A percentile compares a stretch with the other conserved stretches of the same genome.
Evolutionary conservation across 139 green algal genomes (phyloP).

Genomic region (Desmodesmus armatus): DNA sequence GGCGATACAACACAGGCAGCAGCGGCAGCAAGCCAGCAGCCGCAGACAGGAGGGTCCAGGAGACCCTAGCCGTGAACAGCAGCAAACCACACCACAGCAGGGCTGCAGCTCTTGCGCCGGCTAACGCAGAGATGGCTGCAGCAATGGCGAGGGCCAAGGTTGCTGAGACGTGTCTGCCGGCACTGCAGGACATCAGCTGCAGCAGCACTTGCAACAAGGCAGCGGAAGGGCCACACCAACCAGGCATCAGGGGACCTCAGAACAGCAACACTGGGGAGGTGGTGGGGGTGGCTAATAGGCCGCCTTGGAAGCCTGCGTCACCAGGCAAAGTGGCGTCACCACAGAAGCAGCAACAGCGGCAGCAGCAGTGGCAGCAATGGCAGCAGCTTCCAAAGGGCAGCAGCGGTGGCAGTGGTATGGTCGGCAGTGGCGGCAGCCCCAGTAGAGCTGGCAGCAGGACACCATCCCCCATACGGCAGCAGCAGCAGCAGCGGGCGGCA

Average conservation of each 20-base stretch:
- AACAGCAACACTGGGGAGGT: neutral
- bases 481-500: constrained; percentile 10
- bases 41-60: neutral
- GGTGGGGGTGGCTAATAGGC: neutral
- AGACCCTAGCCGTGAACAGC: neutral
- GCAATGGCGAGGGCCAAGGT: neutral
- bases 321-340: neutral
- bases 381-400: neutral
- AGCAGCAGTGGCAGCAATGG: neutral
- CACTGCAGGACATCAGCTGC: neutral
- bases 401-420: neutral
- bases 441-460: neutral
- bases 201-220: neutral
- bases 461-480: neutral
- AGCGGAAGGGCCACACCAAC: neutral
- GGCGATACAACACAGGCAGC: neutral
- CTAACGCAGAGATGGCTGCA: neutral
- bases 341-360: neutral
- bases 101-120: too few relatives aligned
- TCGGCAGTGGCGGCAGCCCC: neutral
- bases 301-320: too few relatives aligned
- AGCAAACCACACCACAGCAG: too few relatives aligned
- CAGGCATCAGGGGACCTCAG: neutral
- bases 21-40: neutral
- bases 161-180: too few relatives aligned